Conservation (phyloP, 768 basidiomycete species). For the Tephrocybe rancida region DNA sequence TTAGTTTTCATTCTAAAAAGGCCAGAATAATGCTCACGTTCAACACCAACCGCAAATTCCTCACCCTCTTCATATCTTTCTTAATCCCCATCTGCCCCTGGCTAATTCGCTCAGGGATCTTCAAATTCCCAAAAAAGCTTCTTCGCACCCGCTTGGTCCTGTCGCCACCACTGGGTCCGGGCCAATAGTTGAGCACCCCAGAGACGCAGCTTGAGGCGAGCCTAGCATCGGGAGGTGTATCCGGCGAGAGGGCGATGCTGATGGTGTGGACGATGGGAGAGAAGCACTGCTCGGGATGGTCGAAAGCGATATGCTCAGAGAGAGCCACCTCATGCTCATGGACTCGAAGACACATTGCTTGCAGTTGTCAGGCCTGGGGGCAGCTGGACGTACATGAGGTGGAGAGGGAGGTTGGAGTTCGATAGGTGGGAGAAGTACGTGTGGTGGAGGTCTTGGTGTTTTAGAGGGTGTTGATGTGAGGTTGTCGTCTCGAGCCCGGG, state of each 20-base stretch:
- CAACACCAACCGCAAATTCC: conserved; percentile 86
- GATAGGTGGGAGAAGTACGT: conserved; percentile 48
- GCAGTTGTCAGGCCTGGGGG: conserved; percentile 8
- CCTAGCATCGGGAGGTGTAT: conserved; percentile 19
- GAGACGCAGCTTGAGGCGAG: conserved; percentile 36
- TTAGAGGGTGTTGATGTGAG: conserved; percentile 15
- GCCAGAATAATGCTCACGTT: conserved; percentile 56
- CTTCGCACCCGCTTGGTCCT: conserved; percentile 40
- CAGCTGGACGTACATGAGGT: conserved; percentile 24
- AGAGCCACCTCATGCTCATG: no score
- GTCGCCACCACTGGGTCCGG: conserved; percentile 10
- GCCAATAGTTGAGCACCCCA: conserved; percentile 36
- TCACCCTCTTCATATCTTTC: conserved; percentile 79
- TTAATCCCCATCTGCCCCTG: conserved; percentile 79
- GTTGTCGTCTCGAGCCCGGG: conserved; percentile 18
- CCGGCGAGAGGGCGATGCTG: conserved; percentile 12
- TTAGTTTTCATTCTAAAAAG: conserved; percentile 8
- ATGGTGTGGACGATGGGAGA: conserved; percentile 21
- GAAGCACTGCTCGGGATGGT: conserved; percentile 14
- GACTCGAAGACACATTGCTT: conserved; percentile 13
- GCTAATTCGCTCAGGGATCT: conserved; percentile 74
- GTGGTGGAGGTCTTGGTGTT: conserved; percentile 21
- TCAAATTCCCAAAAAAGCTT: conserved; percentile 71
- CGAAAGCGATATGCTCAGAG: conserved; percentile 18
- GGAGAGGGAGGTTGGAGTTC: conserved; percentile 59